Evolutionary conservation across 345 rosid genomes (phyloP).

Genomic region (Xanthoceras sorbifolium): DNA sequence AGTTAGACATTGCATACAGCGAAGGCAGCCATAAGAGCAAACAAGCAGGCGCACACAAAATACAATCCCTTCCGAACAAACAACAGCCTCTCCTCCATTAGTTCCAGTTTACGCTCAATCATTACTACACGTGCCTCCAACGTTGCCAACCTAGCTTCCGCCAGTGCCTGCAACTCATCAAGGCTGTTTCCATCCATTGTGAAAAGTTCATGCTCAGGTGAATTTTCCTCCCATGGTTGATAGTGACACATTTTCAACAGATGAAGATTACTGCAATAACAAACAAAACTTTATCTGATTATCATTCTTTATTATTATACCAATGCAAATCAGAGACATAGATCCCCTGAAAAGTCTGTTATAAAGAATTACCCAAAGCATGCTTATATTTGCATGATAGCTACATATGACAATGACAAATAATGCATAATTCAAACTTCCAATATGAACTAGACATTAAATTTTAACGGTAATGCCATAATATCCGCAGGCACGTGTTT

Average conservation of each 20-base stretch:
- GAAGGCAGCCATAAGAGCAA: slow-evolving; percentile 24
- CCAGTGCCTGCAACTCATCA: background rate
- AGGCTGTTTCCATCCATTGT: no score
- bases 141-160: slow-evolving; percentile 26
- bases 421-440: background rate
- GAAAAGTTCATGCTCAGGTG: background rate
- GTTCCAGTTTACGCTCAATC: slow-evolving; percentile 25
- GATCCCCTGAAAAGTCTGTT: background rate
- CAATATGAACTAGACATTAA: no score
- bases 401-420: background rate
- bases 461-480: background rate
- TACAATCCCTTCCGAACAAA: slow-evolving; percentile 22
- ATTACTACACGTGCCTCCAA: slow-evolving; percentile 29
- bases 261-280: slow-evolving; percentile 17
- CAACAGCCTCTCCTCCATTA: slow-evolving; percentile 29
- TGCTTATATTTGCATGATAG: background rate
- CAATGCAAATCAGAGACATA: background rate
- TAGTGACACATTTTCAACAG: slow-evolving; percentile 32
- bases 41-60: slow-evolving; percentile 7
- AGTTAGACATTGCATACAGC: slow-evolving; percentile 21
- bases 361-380: background rate
- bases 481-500: background rate
- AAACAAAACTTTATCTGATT: background rate
- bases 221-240: slow-evolving; percentile 38
- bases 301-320: background rate